Percentiles rank a stretch among this genome's conserved stretches.
These are phyloP conservation scores for Dactylella cylindrospora DNA, from an alignment of 2,329 filamentous ascomycete species.

Conservation along the genomic window DNA sequence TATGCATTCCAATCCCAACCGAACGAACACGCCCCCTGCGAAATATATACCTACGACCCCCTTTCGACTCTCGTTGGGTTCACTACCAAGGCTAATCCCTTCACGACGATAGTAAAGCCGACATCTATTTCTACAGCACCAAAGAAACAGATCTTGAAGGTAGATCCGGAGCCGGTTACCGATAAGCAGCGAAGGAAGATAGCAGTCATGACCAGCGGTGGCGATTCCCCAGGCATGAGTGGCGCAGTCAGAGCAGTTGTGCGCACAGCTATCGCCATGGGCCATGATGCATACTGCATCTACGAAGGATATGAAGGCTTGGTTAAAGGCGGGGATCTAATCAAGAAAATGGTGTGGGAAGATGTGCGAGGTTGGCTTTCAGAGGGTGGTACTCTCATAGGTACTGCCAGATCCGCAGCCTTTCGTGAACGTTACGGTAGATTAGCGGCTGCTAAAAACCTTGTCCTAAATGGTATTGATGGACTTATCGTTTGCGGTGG, in stretches of 20 bases:
- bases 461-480: constrained; percentile 89
- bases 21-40: constrained; percentile 45
- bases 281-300: constrained; percentile 75
- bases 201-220: constrained; percentile 90
- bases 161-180: constrained; percentile 9
- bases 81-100: constrained; percentile 48
- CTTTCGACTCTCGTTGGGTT: constrained; percentile 49
- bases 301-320: constrained; percentile 97
- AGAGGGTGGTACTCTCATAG: constrained; percentile 92
- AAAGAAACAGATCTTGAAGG: background rate
- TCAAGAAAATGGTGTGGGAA: constrained; percentile 84
- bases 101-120: constrained; percentile 31
- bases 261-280: constrained; percentile 82
- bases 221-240: constrained; percentile 94
- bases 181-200: constrained; percentile 64
- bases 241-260: constrained; percentile 86
- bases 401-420: constrained; percentile 86
- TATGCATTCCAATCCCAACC: constrained; percentile 47
- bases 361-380: constrained; percentile 93
- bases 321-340: constrained; percentile 83
- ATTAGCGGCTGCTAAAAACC: constrained; percentile 84
- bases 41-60: constrained; percentile 48
- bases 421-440: constrained; percentile 89
- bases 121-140: constrained; percentile 5
- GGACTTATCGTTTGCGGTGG: constrained; percentile 95